Evolutionary conservation across 1,284 basidiomycete genomes (phyloP).

Genomic region (Ganoderma leucocontextum): DNA sequence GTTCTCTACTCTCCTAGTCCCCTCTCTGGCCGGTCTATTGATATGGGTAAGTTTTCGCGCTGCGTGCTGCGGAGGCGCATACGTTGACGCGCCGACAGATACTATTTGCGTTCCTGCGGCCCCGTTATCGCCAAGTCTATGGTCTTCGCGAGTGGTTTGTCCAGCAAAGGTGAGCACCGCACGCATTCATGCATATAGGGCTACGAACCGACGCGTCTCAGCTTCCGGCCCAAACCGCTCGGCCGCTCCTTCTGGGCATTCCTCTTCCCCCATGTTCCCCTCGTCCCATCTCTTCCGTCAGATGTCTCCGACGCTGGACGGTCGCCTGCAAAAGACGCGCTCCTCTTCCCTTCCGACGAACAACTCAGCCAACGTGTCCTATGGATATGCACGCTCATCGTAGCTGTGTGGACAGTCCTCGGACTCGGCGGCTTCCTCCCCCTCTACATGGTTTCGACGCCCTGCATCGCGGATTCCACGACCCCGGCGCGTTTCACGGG

Average conservation of each 20-base stretch:
- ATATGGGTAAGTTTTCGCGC: conserved; percentile 64
- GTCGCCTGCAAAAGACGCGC: conserved; percentile 56
- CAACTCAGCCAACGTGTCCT: conserved; percentile 72
- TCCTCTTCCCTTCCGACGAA: conserved; percentile 76
- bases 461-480: conserved; percentile 68
- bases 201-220: conserved; percentile 40
- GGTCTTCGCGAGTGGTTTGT: conserved; percentile 79
- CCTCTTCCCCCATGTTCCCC: conserved; percentile 71
- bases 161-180: conserved; percentile 63
- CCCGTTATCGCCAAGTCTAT: conserved; percentile 75
- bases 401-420: conserved; percentile 70
- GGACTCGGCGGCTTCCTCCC: conserved; percentile 74
- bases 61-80: neutral
- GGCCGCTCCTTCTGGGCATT: conserved; percentile 68
- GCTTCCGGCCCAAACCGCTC: conserved; percentile 70
- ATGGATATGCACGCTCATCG: conserved; percentile 70
- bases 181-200: neutral
- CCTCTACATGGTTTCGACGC: conserved; percentile 71
- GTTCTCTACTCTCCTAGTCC: conserved; percentile 63
- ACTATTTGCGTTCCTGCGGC: conserved; percentile 70
- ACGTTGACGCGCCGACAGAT: conserved; percentile 50
- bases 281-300: conserved; percentile 65
- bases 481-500: conserved; percentile 59
- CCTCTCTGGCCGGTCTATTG: conserved; percentile 62
- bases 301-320: conserved; percentile 63